Evolutionary conservation across 2,329 filamentous ascomycete genomes (phyloP).

Genomic region (Paraconiothyrium sp.): DNA sequence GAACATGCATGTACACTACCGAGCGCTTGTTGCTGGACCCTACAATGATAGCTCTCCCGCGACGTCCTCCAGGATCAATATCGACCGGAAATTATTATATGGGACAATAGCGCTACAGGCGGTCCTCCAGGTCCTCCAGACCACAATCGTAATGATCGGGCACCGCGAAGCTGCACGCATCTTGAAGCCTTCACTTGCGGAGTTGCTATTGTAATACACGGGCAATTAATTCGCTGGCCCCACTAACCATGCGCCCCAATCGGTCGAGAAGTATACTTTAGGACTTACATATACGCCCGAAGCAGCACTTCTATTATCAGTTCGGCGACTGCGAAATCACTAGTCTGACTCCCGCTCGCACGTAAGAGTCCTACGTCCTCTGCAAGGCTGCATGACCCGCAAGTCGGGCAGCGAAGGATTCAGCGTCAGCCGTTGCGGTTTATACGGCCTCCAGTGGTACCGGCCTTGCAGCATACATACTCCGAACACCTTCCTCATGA

Average conservation of each 20-base stretch:
- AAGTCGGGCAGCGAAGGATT: constrained; percentile 7
- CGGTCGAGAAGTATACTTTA: not conserved
- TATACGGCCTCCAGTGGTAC: constrained; percentile 5
- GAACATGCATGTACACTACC: not conserved
- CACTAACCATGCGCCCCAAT: not conserved
- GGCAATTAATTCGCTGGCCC: not conserved
- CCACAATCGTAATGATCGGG: not conserved
- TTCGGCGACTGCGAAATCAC: constrained; percentile 4
- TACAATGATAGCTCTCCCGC: not conserved
- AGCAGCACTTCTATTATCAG: not conserved
- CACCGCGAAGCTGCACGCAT: not conserved
- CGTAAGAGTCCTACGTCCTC: not conserved
- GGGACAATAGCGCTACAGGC: not conserved
- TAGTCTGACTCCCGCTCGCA: constrained; percentile 7
- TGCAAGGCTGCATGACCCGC: constrained; percentile 2
- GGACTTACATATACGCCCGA: not conserved
- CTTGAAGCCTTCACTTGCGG: not conserved
- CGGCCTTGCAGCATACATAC: constrained; percentile 8
- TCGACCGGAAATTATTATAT: not conserved
- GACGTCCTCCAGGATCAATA: not conserved
- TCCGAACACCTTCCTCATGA: constrained; percentile 5
- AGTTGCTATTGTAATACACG: constrained; percentile 1
- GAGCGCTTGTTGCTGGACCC: not conserved
- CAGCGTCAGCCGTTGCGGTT: not conserved
- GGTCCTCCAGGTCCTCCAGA: not conserved